Conservation (phyloP, 1,284 basidiomycete genomes). For the Trichosporon ovoides region DNA sequence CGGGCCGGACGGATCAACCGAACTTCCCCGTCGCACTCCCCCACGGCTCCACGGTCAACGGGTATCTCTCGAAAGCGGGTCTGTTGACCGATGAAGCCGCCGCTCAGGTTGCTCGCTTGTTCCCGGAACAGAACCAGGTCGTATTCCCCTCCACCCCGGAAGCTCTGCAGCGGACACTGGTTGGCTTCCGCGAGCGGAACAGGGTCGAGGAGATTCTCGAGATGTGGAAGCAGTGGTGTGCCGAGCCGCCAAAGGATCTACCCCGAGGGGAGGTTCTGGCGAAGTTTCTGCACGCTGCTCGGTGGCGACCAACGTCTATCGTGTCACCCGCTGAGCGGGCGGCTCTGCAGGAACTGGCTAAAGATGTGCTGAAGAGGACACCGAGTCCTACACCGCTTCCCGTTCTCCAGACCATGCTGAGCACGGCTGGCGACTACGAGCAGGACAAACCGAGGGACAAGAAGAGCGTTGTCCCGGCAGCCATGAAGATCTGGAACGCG, state of each 20-base stretch:
- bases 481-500: constrained; percentile 27
- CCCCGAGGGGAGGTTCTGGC: constrained; percentile 4
- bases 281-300: background rate
- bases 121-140: background rate
- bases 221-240: background rate
- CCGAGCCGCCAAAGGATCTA: background rate
- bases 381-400: constrained; percentile 23
- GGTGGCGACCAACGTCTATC: background rate
- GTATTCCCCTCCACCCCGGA: background rate
- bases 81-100: background rate
- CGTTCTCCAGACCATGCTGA: constrained; percentile 13
- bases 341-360: background rate
- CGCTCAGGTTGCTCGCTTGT: background rate
- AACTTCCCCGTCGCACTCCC: constrained; percentile 4
- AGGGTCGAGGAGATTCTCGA: background rate
- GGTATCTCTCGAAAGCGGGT: background rate
- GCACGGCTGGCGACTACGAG: background rate
- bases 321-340: background rate
- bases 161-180: background rate
- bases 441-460: constrained; percentile 8
- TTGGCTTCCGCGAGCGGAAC: background rate
- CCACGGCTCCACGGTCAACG: background rate
- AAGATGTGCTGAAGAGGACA: background rate
- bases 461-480: background rate
- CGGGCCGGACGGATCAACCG: background rate